phyloP scores from a whole-genome alignment of 306 rosid genomes.

The Rosa lucieae region DNA sequence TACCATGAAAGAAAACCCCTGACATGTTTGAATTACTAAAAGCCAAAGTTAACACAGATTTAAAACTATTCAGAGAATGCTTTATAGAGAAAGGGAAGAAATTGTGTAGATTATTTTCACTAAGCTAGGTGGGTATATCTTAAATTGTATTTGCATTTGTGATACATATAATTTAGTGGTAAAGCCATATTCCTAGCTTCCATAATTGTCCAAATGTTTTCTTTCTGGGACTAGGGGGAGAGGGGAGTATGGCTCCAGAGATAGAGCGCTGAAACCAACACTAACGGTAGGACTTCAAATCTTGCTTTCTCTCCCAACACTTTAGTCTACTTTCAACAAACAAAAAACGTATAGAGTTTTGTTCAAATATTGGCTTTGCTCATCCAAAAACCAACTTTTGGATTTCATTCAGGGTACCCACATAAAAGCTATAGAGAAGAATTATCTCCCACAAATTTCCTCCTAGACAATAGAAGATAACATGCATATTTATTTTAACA shows the following conservation, averaged over 20 bases:
- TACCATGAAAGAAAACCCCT: not conserved
- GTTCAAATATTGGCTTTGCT: not conserved
- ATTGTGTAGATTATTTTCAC: not conserved
- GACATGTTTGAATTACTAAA: not conserved
- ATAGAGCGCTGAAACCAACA: not conserved
- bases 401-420: not conserved
- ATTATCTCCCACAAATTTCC: not conserved
- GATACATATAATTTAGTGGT: not conserved
- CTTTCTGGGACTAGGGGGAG: not conserved
- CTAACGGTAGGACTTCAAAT: not conserved
- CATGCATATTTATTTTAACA: not conserved
- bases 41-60: not conserved
- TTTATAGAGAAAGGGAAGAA: not conserved
- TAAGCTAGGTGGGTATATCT: conserved; percentile 4
- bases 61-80: not conserved
- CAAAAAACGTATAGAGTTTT: not conserved
- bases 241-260: not conserved
- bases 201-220: not conserved
- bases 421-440: not conserved
- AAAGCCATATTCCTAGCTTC: not conserved
- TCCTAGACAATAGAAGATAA: not conserved
- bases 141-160: not conserved
- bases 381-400: not conserved
- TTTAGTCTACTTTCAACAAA: not conserved
- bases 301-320: not conserved